These are phyloP conservation scores for Delonix regia DNA, from an alignment of 306 rosid species.

Conservation along the genomic window DNA sequence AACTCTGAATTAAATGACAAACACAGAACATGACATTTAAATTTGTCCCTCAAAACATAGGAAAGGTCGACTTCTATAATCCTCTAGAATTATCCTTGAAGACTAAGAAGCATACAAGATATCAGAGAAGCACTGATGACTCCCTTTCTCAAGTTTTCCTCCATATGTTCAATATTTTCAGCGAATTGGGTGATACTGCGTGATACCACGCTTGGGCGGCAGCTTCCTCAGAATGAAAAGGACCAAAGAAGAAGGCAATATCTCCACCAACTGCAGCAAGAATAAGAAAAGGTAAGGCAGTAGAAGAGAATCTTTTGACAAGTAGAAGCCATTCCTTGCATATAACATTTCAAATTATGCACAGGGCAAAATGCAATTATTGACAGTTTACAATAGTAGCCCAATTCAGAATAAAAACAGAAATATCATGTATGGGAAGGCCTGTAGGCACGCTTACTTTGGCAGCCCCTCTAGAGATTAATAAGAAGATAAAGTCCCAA, in stretches of 20 bases:
- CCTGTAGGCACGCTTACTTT: not conserved
- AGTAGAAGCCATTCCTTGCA: not conserved
- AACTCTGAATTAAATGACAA: constrained; percentile 37
- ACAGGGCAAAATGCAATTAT: not conserved
- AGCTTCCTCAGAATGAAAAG: constrained; percentile 63
- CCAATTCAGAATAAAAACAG: not conserved
- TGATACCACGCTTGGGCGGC: constrained; percentile 59
- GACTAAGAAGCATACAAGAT: constrained; percentile 38
- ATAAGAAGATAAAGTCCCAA: not conserved
- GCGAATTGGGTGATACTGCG: constrained; percentile 63
- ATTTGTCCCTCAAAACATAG: constrained; percentile 38
- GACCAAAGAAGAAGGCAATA: constrained; percentile 60
- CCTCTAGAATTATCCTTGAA: constrained; percentile 37
- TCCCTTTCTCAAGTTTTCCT: constrained; percentile 30
- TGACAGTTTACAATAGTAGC: not conserved
- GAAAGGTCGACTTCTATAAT: constrained; percentile 43
- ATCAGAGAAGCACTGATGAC: constrained; percentile 36
- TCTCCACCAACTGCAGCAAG: constrained; percentile 56
- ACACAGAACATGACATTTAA: constrained; percentile 40
- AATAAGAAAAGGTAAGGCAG: not conserved
- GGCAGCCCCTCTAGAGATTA: not conserved
- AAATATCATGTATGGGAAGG: not conserved
- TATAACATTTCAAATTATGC: constrained; percentile 10
- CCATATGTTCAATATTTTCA: constrained; percentile 36
- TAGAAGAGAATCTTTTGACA: constrained; percentile 5